These are phyloP conservation scores for Penicillium crustosum DNA, from an alignment of 2,329 filamentous ascomycete species.

Conservation along the genomic window DNA sequence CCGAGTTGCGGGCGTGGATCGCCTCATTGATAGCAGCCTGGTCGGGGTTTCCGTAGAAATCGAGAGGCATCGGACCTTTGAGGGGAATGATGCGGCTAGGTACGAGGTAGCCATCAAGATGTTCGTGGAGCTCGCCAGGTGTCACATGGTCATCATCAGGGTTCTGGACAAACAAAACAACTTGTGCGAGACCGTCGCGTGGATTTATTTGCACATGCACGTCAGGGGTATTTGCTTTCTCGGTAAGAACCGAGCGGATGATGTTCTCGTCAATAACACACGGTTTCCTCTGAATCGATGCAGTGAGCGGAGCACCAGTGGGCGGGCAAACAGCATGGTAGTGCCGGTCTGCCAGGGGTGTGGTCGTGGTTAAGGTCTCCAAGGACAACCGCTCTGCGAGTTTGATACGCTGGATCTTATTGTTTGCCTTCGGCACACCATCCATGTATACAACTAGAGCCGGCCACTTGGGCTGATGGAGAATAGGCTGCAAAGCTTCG, in stretches of 20 bases:
- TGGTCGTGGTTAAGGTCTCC: conserved; percentile 48
- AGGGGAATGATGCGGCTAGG: conserved; percentile 42
- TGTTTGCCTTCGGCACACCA: conserved; percentile 56
- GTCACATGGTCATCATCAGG: conserved; percentile 4
- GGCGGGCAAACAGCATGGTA: conserved; percentile 53
- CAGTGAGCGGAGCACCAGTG: conserved; percentile 47
- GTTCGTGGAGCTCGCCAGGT: conserved; percentile 17
- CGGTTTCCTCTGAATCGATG: conserved; percentile 36
- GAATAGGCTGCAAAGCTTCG: conserved; percentile 46
- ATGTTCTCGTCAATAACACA: conserved; percentile 36
- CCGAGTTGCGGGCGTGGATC: conserved; percentile 26
- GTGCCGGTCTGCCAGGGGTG: conserved; percentile 48
- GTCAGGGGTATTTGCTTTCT: conserved; percentile 8
- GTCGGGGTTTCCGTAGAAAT: conserved; percentile 36
- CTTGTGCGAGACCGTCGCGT: conserved; percentile 20
- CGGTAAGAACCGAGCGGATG: conserved; percentile 5
- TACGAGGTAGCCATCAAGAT: conserved; percentile 38
- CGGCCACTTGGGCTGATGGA: conserved; percentile 57
- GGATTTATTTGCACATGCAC: conserved; percentile 20
- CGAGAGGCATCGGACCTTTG: conserved; percentile 36
- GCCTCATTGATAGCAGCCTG: conserved; percentile 37
- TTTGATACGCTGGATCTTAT: conserved; percentile 58
- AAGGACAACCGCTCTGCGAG: conserved; percentile 52
- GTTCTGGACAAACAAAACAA: conserved; percentile 15
- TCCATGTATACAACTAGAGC: conserved; percentile 57